Evolutionary conservation across 1,139 yeast species (phyloP).

Genomic region (Protomyces pachydermus): DNA sequence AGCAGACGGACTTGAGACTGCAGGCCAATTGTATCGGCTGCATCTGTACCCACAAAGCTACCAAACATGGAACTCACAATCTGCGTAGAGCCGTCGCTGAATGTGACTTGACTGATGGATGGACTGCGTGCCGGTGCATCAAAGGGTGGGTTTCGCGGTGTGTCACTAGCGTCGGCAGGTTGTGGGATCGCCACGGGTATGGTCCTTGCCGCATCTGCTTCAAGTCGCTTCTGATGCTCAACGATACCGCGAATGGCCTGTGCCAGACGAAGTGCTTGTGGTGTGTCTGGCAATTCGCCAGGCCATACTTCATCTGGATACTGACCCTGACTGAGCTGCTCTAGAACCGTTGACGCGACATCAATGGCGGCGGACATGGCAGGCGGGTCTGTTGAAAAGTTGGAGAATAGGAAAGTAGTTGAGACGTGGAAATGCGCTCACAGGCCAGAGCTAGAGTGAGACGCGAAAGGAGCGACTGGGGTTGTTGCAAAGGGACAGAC

Average conservation of each 20-base stretch:
- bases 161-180: not conserved
- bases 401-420: no score
- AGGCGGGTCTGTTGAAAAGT: no score
- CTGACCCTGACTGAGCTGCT: not conserved
- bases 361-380: not conserved
- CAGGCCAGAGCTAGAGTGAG: no score
- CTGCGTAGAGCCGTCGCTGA: constrained; percentile 5
- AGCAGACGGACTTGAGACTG: not conserved
- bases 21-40: constrained; percentile 1
- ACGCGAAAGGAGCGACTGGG: no score
- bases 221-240: not conserved
- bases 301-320: not conserved
- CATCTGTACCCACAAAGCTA: not conserved
- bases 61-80: not conserved
- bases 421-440: no score
- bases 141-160: not conserved
- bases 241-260: not conserved
- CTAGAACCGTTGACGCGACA: not conserved
- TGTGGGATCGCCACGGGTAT: not conserved
- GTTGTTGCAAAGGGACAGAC: no score
- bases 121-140: not conserved
- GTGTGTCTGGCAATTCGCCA: not conserved
- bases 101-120: not conserved
- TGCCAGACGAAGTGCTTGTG: not conserved
- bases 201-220: not conserved